Evolutionary conservation across 495 filamentous ascomycete species (phyloP).

Genomic region (Penicillium arizonense): DNA sequence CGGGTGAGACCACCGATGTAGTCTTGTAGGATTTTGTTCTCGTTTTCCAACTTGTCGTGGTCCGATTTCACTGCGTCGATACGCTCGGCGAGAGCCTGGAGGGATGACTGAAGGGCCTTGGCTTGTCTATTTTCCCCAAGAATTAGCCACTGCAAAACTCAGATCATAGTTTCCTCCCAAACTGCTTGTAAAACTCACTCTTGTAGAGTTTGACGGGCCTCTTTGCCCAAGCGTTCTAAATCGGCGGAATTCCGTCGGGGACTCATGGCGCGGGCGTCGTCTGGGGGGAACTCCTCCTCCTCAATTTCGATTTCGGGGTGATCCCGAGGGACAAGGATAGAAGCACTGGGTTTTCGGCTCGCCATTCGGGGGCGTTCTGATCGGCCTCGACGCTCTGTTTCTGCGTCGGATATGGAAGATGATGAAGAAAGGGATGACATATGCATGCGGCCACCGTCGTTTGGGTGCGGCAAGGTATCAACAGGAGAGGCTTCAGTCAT

Average conservation of each 20-base stretch:
- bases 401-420: conserved; percentile 48
- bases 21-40: conserved; percentile 93
- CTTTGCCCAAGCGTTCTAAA: conserved; percentile 77
- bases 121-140: conserved; percentile 64
- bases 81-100: conserved; percentile 83
- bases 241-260: conserved; percentile 88
- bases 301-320: conserved; percentile 64
- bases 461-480: conserved; percentile 42
- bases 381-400: conserved; percentile 43
- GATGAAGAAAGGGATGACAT: conserved; percentile 45
- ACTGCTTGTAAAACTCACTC: conserved; percentile 46
- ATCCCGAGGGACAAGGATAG: conserved; percentile 77
- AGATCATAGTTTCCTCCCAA: neutral
- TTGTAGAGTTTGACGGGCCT: conserved; percentile 66
- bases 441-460: conserved; percentile 43
- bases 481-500: conserved; percentile 44
- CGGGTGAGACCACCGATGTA: conserved; percentile 60
- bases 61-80: conserved; percentile 93
- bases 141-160: neutral
- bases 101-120: conserved; percentile 78
- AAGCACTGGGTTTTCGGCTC: conserved; percentile 73
- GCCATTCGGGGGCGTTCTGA: conserved; percentile 51
- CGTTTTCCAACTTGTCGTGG: conserved; percentile 89
- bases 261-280: conserved; percentile 93
- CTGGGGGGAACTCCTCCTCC: conserved; percentile 69